Conservation (phyloP, 2,329 filamentous ascomycete genomes). For the Aspergillus novofumigatus region DNA sequence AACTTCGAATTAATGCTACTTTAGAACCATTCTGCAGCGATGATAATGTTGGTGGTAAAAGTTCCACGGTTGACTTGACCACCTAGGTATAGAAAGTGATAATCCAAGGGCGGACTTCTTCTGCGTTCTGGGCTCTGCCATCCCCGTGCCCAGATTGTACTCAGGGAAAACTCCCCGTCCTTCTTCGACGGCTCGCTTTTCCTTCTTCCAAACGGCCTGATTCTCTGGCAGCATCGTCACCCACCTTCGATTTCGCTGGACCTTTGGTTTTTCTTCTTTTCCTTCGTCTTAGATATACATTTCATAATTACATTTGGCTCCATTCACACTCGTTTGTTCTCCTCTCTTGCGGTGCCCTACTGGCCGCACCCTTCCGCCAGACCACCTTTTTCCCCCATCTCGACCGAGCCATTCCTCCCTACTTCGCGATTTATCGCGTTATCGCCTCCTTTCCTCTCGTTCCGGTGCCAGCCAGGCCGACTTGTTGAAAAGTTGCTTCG, state of each 20-base stretch:
- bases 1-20: neutral
- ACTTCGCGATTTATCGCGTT: neutral
- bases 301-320: neutral
- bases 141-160: neutral
- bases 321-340: neutral
- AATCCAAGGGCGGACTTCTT: neutral
- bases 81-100: no score
- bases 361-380: neutral
- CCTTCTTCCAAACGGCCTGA: neutral
- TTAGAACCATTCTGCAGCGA: neutral
- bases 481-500: neutral
- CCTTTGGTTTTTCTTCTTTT: neutral
- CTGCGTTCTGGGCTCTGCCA: neutral
- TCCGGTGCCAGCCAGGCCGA: neutral
- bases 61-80: neutral
- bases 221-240: neutral
- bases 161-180: neutral
- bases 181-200: neutral
- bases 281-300: neutral
- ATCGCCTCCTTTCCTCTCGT: neutral
- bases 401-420: neutral
- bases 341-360: neutral
- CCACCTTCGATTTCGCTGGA: neutral
- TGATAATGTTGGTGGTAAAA: neutral
- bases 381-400: neutral